phyloP scores from a whole-genome alignment of 2,329 filamentous ascomycete genomes.

The Fusarium tuaranense region DNA sequence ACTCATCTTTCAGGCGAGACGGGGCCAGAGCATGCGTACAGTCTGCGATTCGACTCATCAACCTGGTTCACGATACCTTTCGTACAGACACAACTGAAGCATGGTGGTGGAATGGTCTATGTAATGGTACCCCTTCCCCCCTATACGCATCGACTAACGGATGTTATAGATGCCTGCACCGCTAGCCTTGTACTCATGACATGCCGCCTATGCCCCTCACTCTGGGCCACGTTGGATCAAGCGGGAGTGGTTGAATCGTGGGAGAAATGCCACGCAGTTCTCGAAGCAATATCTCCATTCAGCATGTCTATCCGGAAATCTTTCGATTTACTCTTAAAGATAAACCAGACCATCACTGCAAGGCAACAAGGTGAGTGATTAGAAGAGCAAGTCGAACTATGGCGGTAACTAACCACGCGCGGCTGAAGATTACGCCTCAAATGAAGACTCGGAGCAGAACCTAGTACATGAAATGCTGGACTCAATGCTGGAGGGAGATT shows the following conservation, averaged over 20 bases:
- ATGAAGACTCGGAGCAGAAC: background rate
- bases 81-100: background rate
- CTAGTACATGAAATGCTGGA: background rate
- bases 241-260: background rate
- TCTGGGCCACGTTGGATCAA: background rate
- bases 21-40: background rate
- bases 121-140: background rate
- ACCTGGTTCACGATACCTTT: background rate
- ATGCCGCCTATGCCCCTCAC: background rate
- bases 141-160: background rate
- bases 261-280: background rate
- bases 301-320: background rate
- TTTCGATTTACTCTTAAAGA: background rate
- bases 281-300: background rate
- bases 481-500: background rate
- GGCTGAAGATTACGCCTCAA: background rate
- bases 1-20: background rate
- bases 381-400: background rate
- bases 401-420: background rate
- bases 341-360: background rate
- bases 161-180: background rate
- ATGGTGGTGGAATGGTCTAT: background rate
- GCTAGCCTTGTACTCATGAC: background rate
- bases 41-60: background rate
- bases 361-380: background rate